These are phyloP conservation scores for Golubevia sp. DNA, from an alignment of 1,284 basidiomycete species.

Conservation along the genomic window DNA sequence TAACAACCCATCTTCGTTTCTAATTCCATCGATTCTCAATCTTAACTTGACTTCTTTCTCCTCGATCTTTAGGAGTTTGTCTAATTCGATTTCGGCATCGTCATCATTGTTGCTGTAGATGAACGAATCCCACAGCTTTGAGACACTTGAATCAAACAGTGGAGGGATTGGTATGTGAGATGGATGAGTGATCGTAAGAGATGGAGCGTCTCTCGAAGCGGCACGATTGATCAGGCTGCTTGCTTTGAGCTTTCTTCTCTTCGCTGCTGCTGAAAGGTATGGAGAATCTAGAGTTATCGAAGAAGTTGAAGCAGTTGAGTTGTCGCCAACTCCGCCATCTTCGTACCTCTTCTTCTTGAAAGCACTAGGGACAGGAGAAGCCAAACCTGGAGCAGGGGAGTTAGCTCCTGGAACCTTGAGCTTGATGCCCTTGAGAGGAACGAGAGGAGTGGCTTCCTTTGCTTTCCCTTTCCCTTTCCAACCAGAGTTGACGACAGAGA, in stretches of 20 bases:
- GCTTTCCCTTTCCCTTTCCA: conserved; percentile 31
- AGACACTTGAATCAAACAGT: conserved; percentile 68
- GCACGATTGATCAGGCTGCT: too few relatives aligned
- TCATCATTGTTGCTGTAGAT: conserved; percentile 65
- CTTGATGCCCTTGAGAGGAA: conserved; percentile 1
- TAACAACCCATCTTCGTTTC: conserved; percentile 66
- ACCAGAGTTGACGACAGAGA: not conserved
- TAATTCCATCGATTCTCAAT: conserved; percentile 66
- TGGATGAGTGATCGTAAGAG: conserved; percentile 66
- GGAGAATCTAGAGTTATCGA: conserved; percentile 50
- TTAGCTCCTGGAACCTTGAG: conserved; percentile 5
- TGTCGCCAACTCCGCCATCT: conserved; percentile 34
- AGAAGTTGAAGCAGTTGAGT: conserved; percentile 59
- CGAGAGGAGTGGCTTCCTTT: not conserved
- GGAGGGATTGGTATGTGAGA: conserved; percentile 69
- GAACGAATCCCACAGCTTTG: conserved; percentile 70
- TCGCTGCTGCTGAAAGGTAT: conserved; percentile 65
- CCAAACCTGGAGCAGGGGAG: conserved; percentile 1
- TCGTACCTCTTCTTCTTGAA: not conserved
- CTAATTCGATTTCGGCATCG: conserved; percentile 65
- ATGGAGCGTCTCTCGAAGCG: too few relatives aligned
- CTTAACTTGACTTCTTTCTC: conserved; percentile 64
- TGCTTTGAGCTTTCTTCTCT: conserved; percentile 14
- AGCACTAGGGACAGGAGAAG: not conserved
- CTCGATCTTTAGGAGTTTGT: conserved; percentile 24